These are phyloP conservation scores for Sungouiozyma intestinalis DNA, from an alignment of 805 yeast species.

Conservation along the genomic window DNA sequence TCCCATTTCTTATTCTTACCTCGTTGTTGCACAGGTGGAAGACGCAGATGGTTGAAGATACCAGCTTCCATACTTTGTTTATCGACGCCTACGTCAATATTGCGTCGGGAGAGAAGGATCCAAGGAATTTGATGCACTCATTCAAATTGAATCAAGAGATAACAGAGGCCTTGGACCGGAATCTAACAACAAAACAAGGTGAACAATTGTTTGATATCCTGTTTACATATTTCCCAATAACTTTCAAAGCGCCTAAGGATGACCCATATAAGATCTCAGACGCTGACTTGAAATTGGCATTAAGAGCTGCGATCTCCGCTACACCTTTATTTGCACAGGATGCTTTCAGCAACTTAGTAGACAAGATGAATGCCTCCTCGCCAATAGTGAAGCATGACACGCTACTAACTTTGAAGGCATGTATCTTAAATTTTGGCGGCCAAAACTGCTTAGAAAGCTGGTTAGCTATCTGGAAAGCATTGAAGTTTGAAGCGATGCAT, in stretches of 20 bases:
- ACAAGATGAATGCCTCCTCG: constrained; percentile 69
- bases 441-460: constrained; percentile 48
- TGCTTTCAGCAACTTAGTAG: constrained; percentile 65
- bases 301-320: constrained; percentile 55
- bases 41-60: constrained; percentile 7
- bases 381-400: constrained; percentile 67
- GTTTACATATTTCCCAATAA: constrained; percentile 94
- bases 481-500: constrained; percentile 83
- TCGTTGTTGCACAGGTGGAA: constrained; percentile 24
- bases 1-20: constrained; percentile 42
- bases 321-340: constrained; percentile 57
- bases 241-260: constrained; percentile 79
- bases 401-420: constrained; percentile 46
- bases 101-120: constrained; percentile 89
- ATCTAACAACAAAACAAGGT: constrained; percentile 23
- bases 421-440: constrained; percentile 43
- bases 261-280: constrained; percentile 79
- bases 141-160: constrained; percentile 46
- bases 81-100: constrained; percentile 52
- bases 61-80: constrained; percentile 29
- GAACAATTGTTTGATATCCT: constrained; percentile 77
- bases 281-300: constrained; percentile 50
- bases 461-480: constrained; percentile 73
- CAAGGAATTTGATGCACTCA: constrained; percentile 68
- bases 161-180: constrained; percentile 27